Percentiles rank a stretch among this genome's conserved stretches.
Evolutionary conservation across 306 rosid species (phyloP).

Genomic region (Trifolium fragiferum): DNA sequence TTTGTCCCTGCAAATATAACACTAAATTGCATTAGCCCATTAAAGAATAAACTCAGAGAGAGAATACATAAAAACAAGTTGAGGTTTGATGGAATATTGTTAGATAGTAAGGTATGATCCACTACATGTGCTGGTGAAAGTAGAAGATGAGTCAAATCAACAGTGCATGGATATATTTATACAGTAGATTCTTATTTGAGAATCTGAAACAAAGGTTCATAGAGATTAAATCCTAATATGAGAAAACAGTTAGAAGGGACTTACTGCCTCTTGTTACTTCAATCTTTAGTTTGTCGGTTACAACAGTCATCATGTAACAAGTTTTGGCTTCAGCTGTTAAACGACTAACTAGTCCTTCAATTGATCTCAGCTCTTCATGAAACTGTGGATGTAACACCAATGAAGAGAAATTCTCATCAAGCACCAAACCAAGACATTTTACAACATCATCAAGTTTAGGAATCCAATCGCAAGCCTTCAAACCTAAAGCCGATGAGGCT

Average conservation of each 20-base stretch:
- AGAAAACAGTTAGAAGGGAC: neutral
- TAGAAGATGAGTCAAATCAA: neutral
- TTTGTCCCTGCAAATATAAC: constrained; percentile 9
- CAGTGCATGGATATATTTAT: neutral
- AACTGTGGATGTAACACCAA: constrained; percentile 73
- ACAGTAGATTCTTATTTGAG: neutral
- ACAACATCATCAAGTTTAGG: constrained; percentile 77
- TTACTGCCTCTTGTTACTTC: constrained; percentile 24
- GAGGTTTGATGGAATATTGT: neutral
- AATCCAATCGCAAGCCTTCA: constrained; percentile 77
- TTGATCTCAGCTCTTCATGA: constrained; percentile 69
- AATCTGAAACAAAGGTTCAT: neutral
- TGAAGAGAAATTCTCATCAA: constrained; percentile 77
- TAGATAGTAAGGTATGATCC: neutral
- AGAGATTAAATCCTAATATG: neutral
- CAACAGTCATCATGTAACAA: constrained; percentile 57
- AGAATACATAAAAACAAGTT: neutral
- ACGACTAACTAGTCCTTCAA: constrained; percentile 56
- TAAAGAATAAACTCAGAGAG: neutral
- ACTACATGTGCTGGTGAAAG: neutral
- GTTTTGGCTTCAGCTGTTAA: constrained; percentile 66
- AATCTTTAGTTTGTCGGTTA: constrained; percentile 55
- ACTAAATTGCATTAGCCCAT: neutral
- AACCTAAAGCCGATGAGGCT: constrained; percentile 54
- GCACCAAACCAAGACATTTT: constrained; percentile 61